A percentile compares a stretch with the other conserved stretches of the same genome.
These are phyloP conservation scores for Claviceps cyperi DNA, from an alignment of 2,329 filamentous ascomycete species.

Conservation along the genomic window DNA sequence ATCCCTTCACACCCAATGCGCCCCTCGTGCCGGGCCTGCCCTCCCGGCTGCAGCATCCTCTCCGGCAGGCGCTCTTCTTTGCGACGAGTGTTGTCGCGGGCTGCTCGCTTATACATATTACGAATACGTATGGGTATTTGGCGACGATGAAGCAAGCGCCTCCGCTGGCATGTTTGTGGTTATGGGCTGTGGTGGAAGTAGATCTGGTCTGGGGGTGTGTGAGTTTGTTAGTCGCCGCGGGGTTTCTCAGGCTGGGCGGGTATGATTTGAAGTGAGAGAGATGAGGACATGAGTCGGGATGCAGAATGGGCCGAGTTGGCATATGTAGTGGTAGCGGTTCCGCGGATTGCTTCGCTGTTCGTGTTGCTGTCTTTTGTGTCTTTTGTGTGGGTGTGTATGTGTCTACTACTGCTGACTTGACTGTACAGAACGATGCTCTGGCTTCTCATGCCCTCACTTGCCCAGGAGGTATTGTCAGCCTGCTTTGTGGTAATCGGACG, in stretches of 20 bases:
- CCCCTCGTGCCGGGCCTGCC: constrained; percentile 36
- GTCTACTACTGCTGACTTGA: too few species aligned
- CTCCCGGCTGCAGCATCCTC: constrained; percentile 26
- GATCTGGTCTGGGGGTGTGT: constrained; percentile 49
- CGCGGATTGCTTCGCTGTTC: too few species aligned
- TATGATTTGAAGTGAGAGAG: constrained; percentile 24
- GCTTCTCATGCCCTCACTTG: too few species aligned
- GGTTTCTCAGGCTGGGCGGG: constrained; percentile 34
- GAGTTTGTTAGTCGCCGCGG: constrained; percentile 32
- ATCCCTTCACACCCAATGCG: constrained; percentile 36
- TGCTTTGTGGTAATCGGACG: too few species aligned
- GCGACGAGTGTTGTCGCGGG: constrained; percentile 45
- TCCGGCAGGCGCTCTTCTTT: constrained; percentile 51
- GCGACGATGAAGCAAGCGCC: constrained; percentile 85
- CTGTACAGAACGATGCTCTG: too few species aligned
- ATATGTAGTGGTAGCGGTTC: too few species aligned
- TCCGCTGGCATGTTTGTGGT: constrained; percentile 78
- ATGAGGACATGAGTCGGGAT: background rate
- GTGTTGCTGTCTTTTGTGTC: too few species aligned
- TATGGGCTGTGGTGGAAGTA: constrained; percentile 86
- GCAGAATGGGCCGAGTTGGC: too few species aligned
- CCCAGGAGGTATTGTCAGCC: too few species aligned
- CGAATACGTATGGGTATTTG: constrained; percentile 68
- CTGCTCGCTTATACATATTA: constrained; percentile 67
- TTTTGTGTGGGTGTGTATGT: too few species aligned